Conservation (phyloP, 257 asterid species). For the Lithospermum erythrorhizon region DNA sequence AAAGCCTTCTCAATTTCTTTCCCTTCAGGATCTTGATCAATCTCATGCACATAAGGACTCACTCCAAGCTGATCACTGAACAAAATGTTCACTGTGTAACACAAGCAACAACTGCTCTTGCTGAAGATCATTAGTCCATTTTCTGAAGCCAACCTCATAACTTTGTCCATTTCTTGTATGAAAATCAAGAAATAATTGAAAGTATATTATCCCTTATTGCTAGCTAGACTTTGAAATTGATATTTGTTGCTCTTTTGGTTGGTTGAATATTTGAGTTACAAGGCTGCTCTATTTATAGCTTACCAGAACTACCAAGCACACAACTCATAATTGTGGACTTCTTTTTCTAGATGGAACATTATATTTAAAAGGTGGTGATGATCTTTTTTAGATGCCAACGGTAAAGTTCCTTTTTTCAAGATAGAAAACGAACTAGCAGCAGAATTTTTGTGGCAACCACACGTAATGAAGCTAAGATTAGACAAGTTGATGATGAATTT, state of each 20-base stretch:
- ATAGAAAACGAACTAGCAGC: not conserved
- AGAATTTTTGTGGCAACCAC: not conserved
- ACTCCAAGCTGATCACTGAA: slow-evolving; percentile 30
- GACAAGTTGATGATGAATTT: not conserved
- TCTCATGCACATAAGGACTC: slow-evolving; percentile 30
- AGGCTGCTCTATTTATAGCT: not conserved
- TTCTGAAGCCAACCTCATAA: slow-evolving; percentile 42
- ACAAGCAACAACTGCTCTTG: slow-evolving; percentile 59
- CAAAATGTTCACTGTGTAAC: slow-evolving; percentile 59
- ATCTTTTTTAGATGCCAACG: slow-evolving; percentile 11
- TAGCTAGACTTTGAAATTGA: not conserved
- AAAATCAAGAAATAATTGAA: not conserved
- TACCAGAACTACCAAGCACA: not conserved
- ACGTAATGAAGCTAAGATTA: not conserved
- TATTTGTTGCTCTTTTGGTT: not conserved
- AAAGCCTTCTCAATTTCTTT: slow-evolving; percentile 52
- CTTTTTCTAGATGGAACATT: not conserved
- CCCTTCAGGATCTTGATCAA: slow-evolving; percentile 53
- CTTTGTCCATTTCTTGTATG: slow-evolving; percentile 34
- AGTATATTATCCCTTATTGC: not conserved
- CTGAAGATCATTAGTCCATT: slow-evolving; percentile 59
- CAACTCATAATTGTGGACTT: not conserved
- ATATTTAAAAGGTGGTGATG: slow-evolving; percentile 9
- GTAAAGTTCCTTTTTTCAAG: not conserved
- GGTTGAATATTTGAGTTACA: not conserved